Base-by-base conservation (phyloP, 352 stramenopile species). In the Phytophthora fragariaefolia region DNA sequence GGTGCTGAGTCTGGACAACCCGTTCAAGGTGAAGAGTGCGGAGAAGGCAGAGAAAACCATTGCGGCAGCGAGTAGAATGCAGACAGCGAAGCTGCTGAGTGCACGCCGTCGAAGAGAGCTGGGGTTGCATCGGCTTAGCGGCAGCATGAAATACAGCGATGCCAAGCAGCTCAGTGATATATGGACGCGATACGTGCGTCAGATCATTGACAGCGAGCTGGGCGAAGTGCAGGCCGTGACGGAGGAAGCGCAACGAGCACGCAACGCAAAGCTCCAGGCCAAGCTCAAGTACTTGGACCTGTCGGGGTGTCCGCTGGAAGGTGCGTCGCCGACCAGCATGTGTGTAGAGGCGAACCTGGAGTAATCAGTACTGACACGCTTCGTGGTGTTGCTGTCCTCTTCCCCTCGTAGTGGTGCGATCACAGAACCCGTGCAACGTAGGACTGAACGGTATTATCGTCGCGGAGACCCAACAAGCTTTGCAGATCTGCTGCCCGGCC, bases 1-100 rank as follows among this genome's bases (percentile, higher is more conserved):
- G 66, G 79, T 92, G 43, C 55, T 93, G 58, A 85, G 89, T 46
- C 69, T 93, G 52, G 85, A 93, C 50, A 93, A 93, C 26, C 85
- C 85, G 1, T 67, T 91, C 20, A 88, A 84, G 32, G 70, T 59
- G 6, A 76, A 73, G 20, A 68, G 79, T 32, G 59, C 67, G 6
- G 47, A 66, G 9, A 82, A 73, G 28, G 51, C 46, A 4, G 60
- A 71, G 26, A 71, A 75, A n/a, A 65, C 64, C 13, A 61, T 65
- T 26, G 72, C 72, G 2, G 52, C 51, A 4, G 51, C 59, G 28
- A 79, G 68, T 48, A 73, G 71, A 32, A 76, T 73, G 13, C 83
- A 93, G 58, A 82, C 76, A 1, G 71, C 73, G 1, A 88, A 87
- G 49, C 58, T 90, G 13, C 58, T 92, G 53, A 87, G 83, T 63